phyloP scores from a whole-genome alignment of 1,139 yeast genomes.

The Yamadazyma friedrichii region DNA sequence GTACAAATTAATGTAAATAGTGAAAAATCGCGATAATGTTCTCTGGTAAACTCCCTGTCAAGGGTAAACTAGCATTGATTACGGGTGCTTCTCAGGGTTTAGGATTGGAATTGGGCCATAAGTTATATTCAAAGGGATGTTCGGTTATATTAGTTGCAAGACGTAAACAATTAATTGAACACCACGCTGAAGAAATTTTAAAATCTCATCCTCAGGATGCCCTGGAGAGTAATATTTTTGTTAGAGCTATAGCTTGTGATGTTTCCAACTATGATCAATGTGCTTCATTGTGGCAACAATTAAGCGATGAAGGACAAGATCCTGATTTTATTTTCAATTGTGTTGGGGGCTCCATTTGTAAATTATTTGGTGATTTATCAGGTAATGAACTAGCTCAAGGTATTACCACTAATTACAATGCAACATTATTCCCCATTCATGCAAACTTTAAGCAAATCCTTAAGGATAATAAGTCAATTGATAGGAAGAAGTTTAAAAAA shows the following conservation, averaged over 20 bases:
- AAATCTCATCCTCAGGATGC: background rate
- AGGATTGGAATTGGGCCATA: slow-evolving; percentile 75
- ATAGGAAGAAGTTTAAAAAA: slow-evolving; percentile 19
- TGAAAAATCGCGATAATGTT: slow-evolving; percentile 23
- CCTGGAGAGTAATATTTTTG: no score
- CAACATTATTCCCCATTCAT: slow-evolving; percentile 72
- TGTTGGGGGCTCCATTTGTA: slow-evolving; percentile 86
- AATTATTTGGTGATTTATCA: slow-evolving; percentile 68
- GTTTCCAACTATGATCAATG: slow-evolving; percentile 57
- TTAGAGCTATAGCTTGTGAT: slow-evolving; percentile 62
- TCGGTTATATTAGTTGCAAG: slow-evolving; percentile 75
- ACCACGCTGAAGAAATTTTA: slow-evolving; percentile 20
- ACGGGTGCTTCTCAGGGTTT: slow-evolving; percentile 97
- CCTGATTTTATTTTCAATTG: slow-evolving; percentile 83
- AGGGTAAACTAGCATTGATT: slow-evolving; percentile 65
- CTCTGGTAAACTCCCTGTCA: slow-evolving; percentile 28
- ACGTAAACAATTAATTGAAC: slow-evolving; percentile 36
- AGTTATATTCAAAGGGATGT: slow-evolving; percentile 57
- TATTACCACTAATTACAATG: slow-evolving; percentile 65
- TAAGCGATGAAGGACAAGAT: slow-evolving; percentile 22
- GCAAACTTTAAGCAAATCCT: slow-evolving; percentile 47
- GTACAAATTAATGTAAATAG: slow-evolving; percentile 4
- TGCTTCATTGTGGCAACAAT: slow-evolving; percentile 30
- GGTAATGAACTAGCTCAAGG: slow-evolving; percentile 60
- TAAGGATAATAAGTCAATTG: slow-evolving; percentile 8